Evolutionary conservation across 129 eudicot genomes (phyloP), one percentile per base, ranked within the genome.

Genomic region (Solidago caesia): DNA sequence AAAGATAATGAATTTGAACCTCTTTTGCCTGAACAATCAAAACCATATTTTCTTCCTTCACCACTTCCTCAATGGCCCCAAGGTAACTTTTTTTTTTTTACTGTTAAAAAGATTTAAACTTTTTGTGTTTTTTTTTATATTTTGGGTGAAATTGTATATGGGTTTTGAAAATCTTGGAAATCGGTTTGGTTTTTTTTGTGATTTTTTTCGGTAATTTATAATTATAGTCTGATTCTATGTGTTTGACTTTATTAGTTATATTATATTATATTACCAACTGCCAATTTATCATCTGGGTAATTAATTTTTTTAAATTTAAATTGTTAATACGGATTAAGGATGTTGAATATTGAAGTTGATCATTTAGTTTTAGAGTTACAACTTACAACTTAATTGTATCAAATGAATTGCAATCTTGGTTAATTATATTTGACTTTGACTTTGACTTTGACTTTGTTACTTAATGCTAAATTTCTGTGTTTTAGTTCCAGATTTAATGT

Each of bases 11-110:
- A 86, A 49, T 80, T 75, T 25, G 66, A 45, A 43, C 58, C 81
- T 27, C 27, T 56, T 8, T 58, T 73, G 70, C n/a, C n/a, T 39
- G 76, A 73, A 13, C 70, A 79, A 70, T 72, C 72, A 43, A 77
- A 86, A 55, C 83, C 90, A 43, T 90, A 84, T 74, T 72, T 74
- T 85, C 75, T 93, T 79, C 98, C 98, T 83, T 75, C 87, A 43
- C 89, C 96, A 43, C 82, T 88, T 82, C 98, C 98, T 13, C 71
- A 75, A 53, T 93, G 98, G 98, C 97, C 98, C 57, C 73, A 77
- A 93, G 98, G 98, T 93, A 33, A 76, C 43, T 68, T 51, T 49
- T 45, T 33, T 43, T 21, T 69, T 29, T 33, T 14, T 47, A 8
- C 7, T 61, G 43, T 14, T 4, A 61, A 26, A 60, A 61, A 8